Conservation (phyloP, 2,329 filamentous ascomycete species). For the Pyrenophora teres region DNA sequence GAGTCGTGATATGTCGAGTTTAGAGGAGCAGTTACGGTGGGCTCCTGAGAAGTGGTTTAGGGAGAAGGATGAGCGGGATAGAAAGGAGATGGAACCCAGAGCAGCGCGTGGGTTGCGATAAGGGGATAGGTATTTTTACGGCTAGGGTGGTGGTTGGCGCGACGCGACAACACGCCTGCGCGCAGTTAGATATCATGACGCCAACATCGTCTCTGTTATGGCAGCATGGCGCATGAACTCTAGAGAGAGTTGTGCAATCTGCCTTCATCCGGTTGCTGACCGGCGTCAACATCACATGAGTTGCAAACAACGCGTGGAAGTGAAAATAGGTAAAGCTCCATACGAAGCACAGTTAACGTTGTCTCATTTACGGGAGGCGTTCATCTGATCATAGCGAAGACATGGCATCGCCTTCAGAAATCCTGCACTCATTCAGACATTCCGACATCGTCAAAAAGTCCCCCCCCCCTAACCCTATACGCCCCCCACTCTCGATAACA, state of each 20-base stretch:
- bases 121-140: too few relatives aligned
- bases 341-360: constrained; percentile 6
- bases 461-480: constrained; percentile 9
- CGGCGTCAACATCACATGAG: background rate
- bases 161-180: background rate
- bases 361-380: constrained; percentile 13
- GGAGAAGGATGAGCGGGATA: background rate
- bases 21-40: too few relatives aligned
- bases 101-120: too few relatives aligned
- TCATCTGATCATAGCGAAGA: constrained; percentile 6
- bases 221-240: too few relatives aligned
- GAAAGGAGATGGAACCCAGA: background rate
- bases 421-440: constrained; percentile 9
- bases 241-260: background rate
- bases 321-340: background rate
- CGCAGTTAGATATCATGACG: constrained; percentile 11
- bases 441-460: constrained; percentile 6
- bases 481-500: background rate
- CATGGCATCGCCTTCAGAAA: constrained; percentile 8
- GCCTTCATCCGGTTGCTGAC: background rate
- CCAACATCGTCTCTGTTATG: background rate
- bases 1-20: too few relatives aligned
- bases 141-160: constrained; percentile 1
- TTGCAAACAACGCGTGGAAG: background rate
- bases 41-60: too few relatives aligned